Base-by-base conservation (phyloP, 2,329 filamentous ascomycete genomes). In the Colletotrichum phormii region DNA sequence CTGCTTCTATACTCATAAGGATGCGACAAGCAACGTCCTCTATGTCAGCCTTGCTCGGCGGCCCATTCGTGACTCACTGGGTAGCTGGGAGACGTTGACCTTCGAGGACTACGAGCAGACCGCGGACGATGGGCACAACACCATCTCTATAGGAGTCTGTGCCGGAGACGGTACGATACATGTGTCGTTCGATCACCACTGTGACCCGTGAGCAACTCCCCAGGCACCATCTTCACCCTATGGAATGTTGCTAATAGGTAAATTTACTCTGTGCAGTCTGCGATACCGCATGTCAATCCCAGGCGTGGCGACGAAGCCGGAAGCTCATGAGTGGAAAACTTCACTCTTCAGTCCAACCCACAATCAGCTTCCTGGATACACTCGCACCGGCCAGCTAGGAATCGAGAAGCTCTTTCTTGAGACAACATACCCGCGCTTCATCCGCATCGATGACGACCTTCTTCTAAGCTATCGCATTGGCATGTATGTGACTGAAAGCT, bases 61-160 rank as follows among this genome's bases (percentile, higher is more conserved):
- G 6, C 35, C 49, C 9, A 51, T 73, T n/a, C n/a, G 15, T 3
- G 53, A 54, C 2, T 22, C 51, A 1, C 51, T 72, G 0, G 62
- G 68, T 4, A 29, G 29, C n/a, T 73, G 71, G 71, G 42, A 73
- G 51, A 55, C 46, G 24, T 54, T 73, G 26, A 67, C 59, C 0
- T 72, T 73, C 18, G 62, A 63, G 0, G 71, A 73, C 42, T 73
- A 73, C 31, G 58, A 71, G 51, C 71, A 73, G 51, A 73, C 62
- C 7, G 63, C 71, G n/a, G 71, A 73, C 29, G 71, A 73, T 37
- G 71, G 71, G n/a, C 71, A 73, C 6, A 73, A 73, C 42, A 73
- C 71, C 31, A 72, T 73, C 57, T 72, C 67, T 6, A 71, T 73
- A 15, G 71, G 71, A 1, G 53, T 73, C 2, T 72, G 67, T 7